A percentile compares a stretch with the other conserved stretches of the same genome.
Evolutionary conservation across 2,329 filamentous ascomycete species (phyloP).

Genomic region (Penicillium sp.): DNA sequence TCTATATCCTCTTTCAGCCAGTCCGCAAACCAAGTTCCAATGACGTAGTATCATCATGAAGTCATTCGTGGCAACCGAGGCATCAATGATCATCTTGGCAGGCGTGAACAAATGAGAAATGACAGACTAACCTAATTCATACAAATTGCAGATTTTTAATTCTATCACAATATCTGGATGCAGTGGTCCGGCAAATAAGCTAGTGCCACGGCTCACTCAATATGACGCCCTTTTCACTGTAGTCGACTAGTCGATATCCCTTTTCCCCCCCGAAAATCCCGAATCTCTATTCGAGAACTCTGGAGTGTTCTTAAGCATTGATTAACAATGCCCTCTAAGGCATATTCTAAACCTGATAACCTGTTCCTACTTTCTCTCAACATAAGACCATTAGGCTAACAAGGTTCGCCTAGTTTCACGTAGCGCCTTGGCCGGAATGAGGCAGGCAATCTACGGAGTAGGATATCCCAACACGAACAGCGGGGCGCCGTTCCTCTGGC

Average conservation of each 20-base stretch:
- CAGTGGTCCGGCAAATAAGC: neutral
- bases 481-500: neutral
- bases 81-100: neutral
- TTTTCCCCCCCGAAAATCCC: neutral
- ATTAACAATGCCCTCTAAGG: neutral
- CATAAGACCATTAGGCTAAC: neutral
- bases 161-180: neutral
- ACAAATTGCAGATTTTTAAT: neutral
- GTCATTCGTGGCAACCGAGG: neutral
- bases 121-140: neutral
- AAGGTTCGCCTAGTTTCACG: neutral
- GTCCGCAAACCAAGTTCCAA: neutral
- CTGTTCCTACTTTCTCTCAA: neutral
- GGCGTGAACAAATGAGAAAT: neutral
- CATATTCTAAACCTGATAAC: neutral
- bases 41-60: slow-evolving; percentile 1
- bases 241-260: neutral
- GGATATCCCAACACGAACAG: neutral
- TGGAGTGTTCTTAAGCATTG: neutral
- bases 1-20: neutral
- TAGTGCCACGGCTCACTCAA: slow-evolving; percentile 1
- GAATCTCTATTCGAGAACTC: neutral
- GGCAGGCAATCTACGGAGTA: neutral
- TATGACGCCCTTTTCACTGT: neutral
- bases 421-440: neutral